Conservation (phyloP, 129 eudicot genomes). For the Arctium minus region DNA sequence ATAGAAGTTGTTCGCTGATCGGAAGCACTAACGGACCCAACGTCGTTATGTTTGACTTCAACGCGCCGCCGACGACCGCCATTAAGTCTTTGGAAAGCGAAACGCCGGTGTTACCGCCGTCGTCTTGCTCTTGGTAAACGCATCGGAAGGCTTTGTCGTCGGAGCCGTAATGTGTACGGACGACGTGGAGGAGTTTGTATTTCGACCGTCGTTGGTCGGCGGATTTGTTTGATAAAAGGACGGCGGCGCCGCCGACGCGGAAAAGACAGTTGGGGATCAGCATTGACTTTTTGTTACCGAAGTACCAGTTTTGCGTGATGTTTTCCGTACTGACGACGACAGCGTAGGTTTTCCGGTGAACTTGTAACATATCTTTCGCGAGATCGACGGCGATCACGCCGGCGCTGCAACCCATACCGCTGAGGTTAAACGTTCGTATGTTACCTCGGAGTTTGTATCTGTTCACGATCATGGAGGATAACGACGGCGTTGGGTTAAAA, state of each 20-base stretch:
- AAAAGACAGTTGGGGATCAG: conserved; percentile 58
- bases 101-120: conserved; percentile 43
- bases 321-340: conserved; percentile 59
- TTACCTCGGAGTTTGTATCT: conserved; percentile 44
- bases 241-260: conserved; percentile 54
- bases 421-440: conserved; percentile 36
- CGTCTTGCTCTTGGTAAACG: conserved; percentile 59
- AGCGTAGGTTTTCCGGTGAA: conserved; percentile 49
- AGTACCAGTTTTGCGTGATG: conserved; percentile 61
- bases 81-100: conserved; percentile 52
- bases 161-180: conserved; percentile 50
- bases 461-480: conserved; percentile 44
- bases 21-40: conserved; percentile 59
- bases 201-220: conserved; percentile 33
- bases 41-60: conserved; percentile 50
- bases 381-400: conserved; percentile 46
- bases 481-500: conserved; percentile 53
- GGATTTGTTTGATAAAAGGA: conserved; percentile 37
- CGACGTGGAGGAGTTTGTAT: conserved; percentile 46
- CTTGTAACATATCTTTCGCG: conserved; percentile 52
- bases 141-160: conserved; percentile 39
- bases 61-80: conserved; percentile 43
- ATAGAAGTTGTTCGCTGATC: conserved; percentile 44
- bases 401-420: conserved; percentile 77
- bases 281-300: conserved; percentile 59